These are phyloP conservation scores for Neofusicoccum laricinum DNA, from an alignment of 2,329 filamentous ascomycete species.

Conservation along the genomic window DNA sequence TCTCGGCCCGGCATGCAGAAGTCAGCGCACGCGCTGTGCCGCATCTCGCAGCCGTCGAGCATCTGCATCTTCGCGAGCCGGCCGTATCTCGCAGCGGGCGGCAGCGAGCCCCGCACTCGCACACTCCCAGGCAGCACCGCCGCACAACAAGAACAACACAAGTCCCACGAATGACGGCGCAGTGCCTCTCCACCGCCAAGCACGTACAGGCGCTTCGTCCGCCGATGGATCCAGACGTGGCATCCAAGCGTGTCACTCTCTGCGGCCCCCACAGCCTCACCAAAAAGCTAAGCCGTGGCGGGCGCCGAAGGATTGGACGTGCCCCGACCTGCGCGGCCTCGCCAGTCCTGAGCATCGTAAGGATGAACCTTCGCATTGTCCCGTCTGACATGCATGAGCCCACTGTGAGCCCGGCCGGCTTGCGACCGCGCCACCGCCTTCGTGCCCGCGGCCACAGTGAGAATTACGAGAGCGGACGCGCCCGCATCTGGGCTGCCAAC, in stretches of 20 bases:
- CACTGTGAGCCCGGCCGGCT: not conserved
- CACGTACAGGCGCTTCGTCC: too few species aligned
- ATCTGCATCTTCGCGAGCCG: not conserved
- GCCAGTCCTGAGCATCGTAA: not conserved
- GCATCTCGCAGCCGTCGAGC: too few species aligned
- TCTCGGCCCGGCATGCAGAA: too few species aligned
- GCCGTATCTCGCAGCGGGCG: not conserved
- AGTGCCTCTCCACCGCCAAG: too few species aligned
- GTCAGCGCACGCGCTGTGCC: too few species aligned
- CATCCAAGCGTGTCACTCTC: not conserved
- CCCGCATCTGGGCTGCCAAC: not conserved
- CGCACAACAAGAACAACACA: not conserved
- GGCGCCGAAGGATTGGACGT: not conserved
- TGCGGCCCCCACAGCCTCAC: not conserved
- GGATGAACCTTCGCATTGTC: not conserved
- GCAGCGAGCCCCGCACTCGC: not conserved
- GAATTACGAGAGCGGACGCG: not conserved
- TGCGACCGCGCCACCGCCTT: conserved; percentile 2
- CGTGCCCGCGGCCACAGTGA: not conserved
- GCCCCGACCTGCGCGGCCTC: not conserved
- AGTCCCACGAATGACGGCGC: conserved; percentile 16
- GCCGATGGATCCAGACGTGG: not conserved
- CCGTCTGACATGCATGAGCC: conserved; percentile 4
- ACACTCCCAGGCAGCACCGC: not conserved
- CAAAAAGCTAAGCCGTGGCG: not conserved